Percentiles rank a stretch among this genome's conserved stretches.
Evolutionary conservation across 768 basidiomycete species (phyloP).

Genomic region (Grammothele lineata): DNA sequence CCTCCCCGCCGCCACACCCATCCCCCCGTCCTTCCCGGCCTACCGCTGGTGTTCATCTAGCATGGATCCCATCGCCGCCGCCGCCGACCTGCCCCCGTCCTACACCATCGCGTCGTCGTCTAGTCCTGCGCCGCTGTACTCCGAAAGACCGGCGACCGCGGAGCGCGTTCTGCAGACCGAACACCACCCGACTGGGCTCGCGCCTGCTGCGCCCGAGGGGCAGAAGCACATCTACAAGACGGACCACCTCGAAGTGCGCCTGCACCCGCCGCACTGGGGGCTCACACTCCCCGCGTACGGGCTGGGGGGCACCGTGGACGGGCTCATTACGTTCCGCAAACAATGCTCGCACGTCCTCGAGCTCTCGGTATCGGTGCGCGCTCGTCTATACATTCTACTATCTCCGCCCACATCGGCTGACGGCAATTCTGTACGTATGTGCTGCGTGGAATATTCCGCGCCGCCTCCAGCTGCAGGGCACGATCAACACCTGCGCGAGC

Average conservation of each 20-base stretch:
- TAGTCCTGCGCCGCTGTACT: slow-evolving; percentile 24
- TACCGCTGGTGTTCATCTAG: too few species aligned
- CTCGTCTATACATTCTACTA: neutral
- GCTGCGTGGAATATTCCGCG: too few species aligned
- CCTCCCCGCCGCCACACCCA: neutral
- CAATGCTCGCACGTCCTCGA: slow-evolving; percentile 33
- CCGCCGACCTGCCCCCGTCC: slow-evolving; percentile 10
- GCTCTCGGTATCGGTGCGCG: slow-evolving; percentile 35
- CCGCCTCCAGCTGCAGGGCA: slow-evolving; percentile 36
- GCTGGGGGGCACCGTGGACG: slow-evolving; percentile 36
- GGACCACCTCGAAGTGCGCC: slow-evolving; percentile 36
- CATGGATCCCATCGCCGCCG: slow-evolving; percentile 1
- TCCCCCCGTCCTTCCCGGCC: neutral
- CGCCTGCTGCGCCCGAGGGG: slow-evolving; percentile 14
- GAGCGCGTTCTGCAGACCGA: slow-evolving; percentile 35
- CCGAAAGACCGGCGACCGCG: slow-evolving; percentile 24
- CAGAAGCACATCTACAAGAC: slow-evolving; percentile 34
- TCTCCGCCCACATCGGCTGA: too few species aligned
- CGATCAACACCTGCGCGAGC: slow-evolving; percentile 29
- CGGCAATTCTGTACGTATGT: too few species aligned
- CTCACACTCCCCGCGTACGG: slow-evolving; percentile 40
- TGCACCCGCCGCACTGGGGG: slow-evolving; percentile 37
- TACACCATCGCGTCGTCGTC: slow-evolving; percentile 6
- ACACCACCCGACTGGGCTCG: slow-evolving; percentile 10
- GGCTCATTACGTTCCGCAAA: slow-evolving; percentile 31